These are phyloP conservation scores for Psophocarpus tetragonolobus DNA, from an alignment of 306 rosid species.

Conservation along the genomic window DNA sequence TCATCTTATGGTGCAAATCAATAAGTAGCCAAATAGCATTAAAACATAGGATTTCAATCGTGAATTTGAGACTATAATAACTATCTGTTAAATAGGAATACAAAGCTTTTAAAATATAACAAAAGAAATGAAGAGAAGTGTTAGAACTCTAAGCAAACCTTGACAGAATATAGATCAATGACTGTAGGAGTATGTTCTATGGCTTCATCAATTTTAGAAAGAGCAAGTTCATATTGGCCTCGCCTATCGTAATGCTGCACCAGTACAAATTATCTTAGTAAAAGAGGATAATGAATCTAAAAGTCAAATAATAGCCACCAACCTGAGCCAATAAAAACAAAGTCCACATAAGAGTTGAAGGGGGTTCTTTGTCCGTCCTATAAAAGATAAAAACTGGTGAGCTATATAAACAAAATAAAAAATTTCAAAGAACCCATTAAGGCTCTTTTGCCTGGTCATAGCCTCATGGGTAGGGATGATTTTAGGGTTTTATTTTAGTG, in stretches of 20 bases:
- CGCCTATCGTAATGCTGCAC: constrained; percentile 95
- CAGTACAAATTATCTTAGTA: constrained; percentile 28
- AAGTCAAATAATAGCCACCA: constrained; percentile 25
- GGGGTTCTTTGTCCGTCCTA: constrained; percentile 84
- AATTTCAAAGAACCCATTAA: constrained; percentile 21
- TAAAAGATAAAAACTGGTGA: constrained; percentile 22
- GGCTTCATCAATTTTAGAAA: constrained; percentile 87
- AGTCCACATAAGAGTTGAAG: constrained; percentile 95
- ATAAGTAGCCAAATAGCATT: not conserved
- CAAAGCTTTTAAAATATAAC: not conserved
- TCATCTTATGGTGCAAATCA: not conserved
- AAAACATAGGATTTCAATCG: not conserved
- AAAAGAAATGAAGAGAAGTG: constrained; percentile 16
- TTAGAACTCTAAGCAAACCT: constrained; percentile 56
- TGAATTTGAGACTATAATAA: not conserved
- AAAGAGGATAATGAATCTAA: not conserved
- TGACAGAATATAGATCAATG: constrained; percentile 90
- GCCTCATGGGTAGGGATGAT: not conserved
- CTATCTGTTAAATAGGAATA: constrained; percentile 4
- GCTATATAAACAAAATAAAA: constrained; percentile 29
- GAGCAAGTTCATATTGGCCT: constrained; percentile 73
- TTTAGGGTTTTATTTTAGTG: not conserved
- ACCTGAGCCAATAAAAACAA: constrained; percentile 97
- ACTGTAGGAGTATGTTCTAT: constrained; percentile 93
- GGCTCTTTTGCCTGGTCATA: constrained; percentile 5